Evolutionary conservation across 371 early-diverging fungal species (phyloP).

Genomic region (Basidiobolus heterosporus): DNA sequence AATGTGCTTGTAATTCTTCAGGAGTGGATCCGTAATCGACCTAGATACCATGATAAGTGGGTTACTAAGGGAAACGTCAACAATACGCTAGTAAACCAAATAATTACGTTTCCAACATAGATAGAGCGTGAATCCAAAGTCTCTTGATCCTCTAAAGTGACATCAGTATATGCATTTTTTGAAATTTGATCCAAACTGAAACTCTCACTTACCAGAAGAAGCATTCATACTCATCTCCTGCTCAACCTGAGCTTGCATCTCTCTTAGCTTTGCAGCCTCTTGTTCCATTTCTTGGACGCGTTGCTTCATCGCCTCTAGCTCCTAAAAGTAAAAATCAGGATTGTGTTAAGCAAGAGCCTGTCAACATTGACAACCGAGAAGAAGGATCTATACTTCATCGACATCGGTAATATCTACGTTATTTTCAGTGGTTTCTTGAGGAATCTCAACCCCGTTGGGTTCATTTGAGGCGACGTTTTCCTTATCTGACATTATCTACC

Average conservation of each 20-base stretch:
- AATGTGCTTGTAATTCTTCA: conserved; percentile 90
- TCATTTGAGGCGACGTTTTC: no score
- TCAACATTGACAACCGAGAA: no score
- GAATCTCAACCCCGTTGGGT: no score
- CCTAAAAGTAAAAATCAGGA: conserved; percentile 14
- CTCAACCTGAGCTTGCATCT: conserved; percentile 79
- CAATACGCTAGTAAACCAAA: neutral
- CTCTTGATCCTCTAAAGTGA: conserved; percentile 35
- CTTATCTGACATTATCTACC: no score
- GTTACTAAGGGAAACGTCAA: neutral
- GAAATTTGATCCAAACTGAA: neutral
- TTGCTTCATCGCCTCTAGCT: conserved; percentile 72
- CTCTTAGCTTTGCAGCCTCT: conserved; percentile 84
- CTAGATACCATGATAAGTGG: conserved; percentile 12
- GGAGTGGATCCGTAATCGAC: conserved; percentile 90
- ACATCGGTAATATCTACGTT: no score
- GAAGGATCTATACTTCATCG: no score
- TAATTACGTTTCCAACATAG: conserved; percentile 80
- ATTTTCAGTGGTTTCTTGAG: no score
- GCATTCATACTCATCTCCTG: conserved; percentile 45
- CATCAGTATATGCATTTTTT: neutral
- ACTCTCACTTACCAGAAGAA: conserved; percentile 29
- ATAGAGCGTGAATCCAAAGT: conserved; percentile 83
- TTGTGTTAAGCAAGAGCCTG: neutral
- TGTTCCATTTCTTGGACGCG: conserved; percentile 84